Evolutionary conservation across 495 filamentous ascomycete species (phyloP).

Genomic region (Aspergillus avenaceus): DNA sequence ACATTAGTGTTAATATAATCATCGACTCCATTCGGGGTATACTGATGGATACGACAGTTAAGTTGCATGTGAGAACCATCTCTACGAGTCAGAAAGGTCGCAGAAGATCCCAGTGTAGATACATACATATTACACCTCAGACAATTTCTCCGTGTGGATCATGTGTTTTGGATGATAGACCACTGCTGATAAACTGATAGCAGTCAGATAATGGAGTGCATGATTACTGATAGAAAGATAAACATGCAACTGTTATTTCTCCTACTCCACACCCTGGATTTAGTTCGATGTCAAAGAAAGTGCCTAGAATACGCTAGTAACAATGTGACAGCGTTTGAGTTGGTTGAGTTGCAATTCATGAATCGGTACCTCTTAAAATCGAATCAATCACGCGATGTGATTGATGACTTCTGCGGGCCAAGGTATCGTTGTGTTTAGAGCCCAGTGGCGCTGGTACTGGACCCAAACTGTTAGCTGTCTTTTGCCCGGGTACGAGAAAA

Average conservation of each 20-base stretch:
- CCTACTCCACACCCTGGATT: not conserved
- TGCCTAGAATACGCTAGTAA: too few species aligned
- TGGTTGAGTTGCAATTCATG: not conserved
- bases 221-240: not conserved
- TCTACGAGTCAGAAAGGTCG: too few species aligned
- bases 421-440: not conserved
- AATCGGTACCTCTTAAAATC: not conserved
- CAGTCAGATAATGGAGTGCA: not conserved
- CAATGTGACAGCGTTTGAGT: too few species aligned
- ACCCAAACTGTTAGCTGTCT: not conserved
- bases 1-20: too few species aligned
- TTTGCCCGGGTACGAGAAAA: too few species aligned
- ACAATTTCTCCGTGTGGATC: not conserved
- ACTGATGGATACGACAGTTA: too few species aligned
- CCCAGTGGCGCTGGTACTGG: not conserved
- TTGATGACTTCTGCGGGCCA: not conserved
- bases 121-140: not conserved
- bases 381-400: not conserved
- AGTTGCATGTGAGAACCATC: not conserved
- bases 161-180: not conserved
- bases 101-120: too few species aligned
- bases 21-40: too few species aligned
- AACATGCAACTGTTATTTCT: not conserved
- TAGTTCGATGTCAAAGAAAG: too few species aligned
- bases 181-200: not conserved